These are phyloP conservation scores for Tripterygium wilfordii DNA, from an alignment of 177 flowering plant genomes.

Conservation along the genomic window DNA sequence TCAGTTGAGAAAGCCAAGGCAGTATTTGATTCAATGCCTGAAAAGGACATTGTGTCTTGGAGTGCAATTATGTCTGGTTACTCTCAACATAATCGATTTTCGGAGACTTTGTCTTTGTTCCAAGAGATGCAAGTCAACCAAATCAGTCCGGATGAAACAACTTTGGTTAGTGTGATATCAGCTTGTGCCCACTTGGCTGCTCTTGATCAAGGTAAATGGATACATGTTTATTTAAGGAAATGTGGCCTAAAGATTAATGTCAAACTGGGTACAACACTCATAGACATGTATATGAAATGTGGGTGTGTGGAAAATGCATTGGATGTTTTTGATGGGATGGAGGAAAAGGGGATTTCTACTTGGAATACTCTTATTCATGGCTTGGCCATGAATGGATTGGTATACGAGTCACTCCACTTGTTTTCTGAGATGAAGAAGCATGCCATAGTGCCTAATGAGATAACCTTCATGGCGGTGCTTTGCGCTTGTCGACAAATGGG, in stretches of 20 bases:
- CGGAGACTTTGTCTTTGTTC: conserved; percentile 25
- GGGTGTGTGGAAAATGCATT: conserved; percentile 27
- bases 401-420: conserved; percentile 22
- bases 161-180: conserved; percentile 26
- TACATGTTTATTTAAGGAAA: conserved; percentile 29
- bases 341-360: conserved; percentile 23
- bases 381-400: conserved; percentile 29
- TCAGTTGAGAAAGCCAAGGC: conserved; percentile 20
- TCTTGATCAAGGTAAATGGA: conserved; percentile 30
- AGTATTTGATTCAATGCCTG: conserved; percentile 29
- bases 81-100: conserved; percentile 18
- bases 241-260: conserved; percentile 16
- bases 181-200: conserved; percentile 33
- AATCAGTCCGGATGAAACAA: conserved; percentile 21
- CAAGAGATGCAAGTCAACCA: conserved; percentile 24
- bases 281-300: conserved; percentile 38
- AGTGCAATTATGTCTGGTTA: conserved; percentile 38
- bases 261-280: conserved; percentile 28
- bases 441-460: conserved; percentile 31
- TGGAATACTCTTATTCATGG: conserved; percentile 42
- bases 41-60: conserved; percentile 36
- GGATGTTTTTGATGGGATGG: conserved; percentile 27
- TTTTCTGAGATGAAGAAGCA: conserved; percentile 27
- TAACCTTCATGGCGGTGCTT: conserved; percentile 37
- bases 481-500: conserved; percentile 39